Evolutionary conservation across 345 rosid genomes (phyloP).

Genomic region (Brassica rapa): DNA sequence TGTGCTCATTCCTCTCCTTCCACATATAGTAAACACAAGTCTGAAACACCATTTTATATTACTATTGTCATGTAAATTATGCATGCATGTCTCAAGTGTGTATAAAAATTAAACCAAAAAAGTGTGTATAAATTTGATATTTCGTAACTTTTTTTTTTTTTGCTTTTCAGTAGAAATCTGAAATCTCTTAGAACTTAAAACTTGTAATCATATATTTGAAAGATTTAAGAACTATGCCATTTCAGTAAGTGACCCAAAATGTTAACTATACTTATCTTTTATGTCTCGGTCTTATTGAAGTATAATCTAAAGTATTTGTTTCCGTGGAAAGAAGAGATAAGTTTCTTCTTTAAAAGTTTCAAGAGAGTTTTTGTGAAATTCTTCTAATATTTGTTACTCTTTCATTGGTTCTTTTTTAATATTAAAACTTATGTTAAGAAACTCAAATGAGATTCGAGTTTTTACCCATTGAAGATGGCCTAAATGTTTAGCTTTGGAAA

Average conservation of each 20-base stretch:
- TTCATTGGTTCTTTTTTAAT: no score
- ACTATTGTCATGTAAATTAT: neutral
- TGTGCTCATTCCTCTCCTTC: no score
- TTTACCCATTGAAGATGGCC: no score
- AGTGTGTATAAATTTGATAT: neutral
- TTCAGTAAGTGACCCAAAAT: neutral
- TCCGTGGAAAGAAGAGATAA: neutral
- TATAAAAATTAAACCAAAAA: neutral
- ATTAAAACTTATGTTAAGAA: no score
- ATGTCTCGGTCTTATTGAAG: slow-evolving; percentile 17
- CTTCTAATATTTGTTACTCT: no score
- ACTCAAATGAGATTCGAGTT: no score
- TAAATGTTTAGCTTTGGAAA: slow-evolving; percentile 23
- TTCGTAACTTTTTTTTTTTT: neutral
- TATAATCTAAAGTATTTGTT: slow-evolving; percentile 26
- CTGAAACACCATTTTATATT: neutral
- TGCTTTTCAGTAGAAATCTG: neutral
- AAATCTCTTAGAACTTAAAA: neutral
- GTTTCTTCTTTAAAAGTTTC: no score
- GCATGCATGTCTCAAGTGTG: neutral
- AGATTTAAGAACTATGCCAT: neutral
- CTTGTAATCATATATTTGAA: neutral
- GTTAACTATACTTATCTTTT: slow-evolving; percentile 8
- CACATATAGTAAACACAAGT: no score
- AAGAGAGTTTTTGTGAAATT: no score